Percentiles rank a stretch among this genome's conserved stretches.
Evolutionary conservation across 108 stramenopile genomes (phyloP).

Genomic region (Cylindrotheca fusiformis): DNA sequence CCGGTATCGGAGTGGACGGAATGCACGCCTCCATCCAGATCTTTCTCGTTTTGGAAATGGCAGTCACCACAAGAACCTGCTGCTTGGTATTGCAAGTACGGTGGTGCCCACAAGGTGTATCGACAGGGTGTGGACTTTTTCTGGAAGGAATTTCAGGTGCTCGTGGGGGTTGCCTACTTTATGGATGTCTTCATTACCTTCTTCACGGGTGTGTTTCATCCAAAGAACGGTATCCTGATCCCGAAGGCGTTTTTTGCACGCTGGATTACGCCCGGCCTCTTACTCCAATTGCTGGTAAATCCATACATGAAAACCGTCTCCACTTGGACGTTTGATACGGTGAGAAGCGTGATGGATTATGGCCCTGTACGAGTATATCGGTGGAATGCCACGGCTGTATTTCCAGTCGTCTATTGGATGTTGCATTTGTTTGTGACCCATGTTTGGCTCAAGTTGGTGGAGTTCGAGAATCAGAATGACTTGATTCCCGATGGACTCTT

Average conservation of each 20-base stretch:
- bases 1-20: conserved; percentile 27
- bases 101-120: conserved; percentile 21
- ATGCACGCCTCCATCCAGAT: conserved; percentile 9
- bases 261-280: conserved; percentile 71
- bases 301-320: conserved; percentile 59
- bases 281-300: conserved; percentile 71
- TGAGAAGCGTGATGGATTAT: conserved; percentile 14
- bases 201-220: conserved; percentile 71
- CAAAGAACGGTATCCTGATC: conserved; percentile 42
- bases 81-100: conserved; percentile 38
- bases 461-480: conserved; percentile 7
- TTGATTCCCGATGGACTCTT: background rate
- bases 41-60: conserved; percentile 12
- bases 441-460: conserved; percentile 17
- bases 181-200: conserved; percentile 80
- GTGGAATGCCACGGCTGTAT: conserved; percentile 35
- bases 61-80: conserved; percentile 3
- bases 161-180: conserved; percentile 56
- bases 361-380: conserved; percentile 56
- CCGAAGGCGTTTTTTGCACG: conserved; percentile 64
- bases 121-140: conserved; percentile 31
- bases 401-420: conserved; percentile 35
- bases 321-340: conserved; percentile 3
- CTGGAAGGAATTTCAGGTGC: conserved; percentile 37
- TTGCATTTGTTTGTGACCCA: conserved; percentile 6